These are phyloP conservation scores for Cryptococcus sp. DNA, from an alignment of 1,284 basidiomycete species.

Conservation along the genomic window DNA sequence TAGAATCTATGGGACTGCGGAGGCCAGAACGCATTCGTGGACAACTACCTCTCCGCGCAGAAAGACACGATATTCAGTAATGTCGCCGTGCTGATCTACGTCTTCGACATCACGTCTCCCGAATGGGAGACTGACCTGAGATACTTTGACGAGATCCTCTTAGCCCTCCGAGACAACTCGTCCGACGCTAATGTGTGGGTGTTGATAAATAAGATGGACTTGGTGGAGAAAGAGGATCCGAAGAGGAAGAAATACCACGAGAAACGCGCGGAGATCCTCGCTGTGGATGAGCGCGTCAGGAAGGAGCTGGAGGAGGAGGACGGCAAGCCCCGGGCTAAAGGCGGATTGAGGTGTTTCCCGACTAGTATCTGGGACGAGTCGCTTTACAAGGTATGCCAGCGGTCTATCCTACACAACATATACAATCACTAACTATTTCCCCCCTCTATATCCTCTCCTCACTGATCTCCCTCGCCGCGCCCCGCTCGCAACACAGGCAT, in stretches of 20 bases:
- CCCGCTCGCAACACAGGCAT: constrained; percentile 64
- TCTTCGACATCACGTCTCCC: constrained; percentile 85
- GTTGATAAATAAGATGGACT: constrained; percentile 95
- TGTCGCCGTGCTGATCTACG: constrained; percentile 96
- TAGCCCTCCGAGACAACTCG: constrained; percentile 66
- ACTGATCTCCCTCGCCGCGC: too few relatives aligned
- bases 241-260: constrained; percentile 64
- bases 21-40: constrained; percentile 97
- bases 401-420: constrained; percentile 5
- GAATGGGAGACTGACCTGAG: constrained; percentile 68
- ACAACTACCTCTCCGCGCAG: constrained; percentile 88
- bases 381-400: constrained; percentile 77
- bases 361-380: constrained; percentile 98
- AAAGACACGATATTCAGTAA: constrained; percentile 90
- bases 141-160: constrained; percentile 84
- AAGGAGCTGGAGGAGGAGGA: constrained; percentile 41
- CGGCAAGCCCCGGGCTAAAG: constrained; percentile 26
- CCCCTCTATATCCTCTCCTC: neutral
- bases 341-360: constrained; percentile 62
- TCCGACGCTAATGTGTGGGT: constrained; percentile 81
- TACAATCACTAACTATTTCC: neutral
- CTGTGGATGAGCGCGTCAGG: constrained; percentile 60
- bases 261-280: constrained; percentile 68
- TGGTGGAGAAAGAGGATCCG: constrained; percentile 61
- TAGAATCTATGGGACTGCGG: constrained; percentile 96